Base-by-base conservation (phyloP, 169 alveolate species). In the Eimeria praecox region DNA sequence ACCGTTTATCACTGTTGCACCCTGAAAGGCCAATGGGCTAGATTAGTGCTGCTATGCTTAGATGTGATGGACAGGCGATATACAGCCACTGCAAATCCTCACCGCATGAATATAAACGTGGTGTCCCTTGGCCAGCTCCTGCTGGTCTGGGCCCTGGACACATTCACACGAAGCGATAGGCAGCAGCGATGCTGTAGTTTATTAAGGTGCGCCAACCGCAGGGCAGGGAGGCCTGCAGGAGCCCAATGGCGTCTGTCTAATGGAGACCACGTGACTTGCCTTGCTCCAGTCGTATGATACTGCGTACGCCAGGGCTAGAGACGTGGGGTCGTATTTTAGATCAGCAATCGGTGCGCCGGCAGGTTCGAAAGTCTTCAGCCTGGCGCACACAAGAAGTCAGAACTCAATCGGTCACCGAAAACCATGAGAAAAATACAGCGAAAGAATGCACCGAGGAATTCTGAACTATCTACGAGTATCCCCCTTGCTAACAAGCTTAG, bases 221-320 rank as follows among this genome's bases (percentile, higher is more conserved):
- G 77, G 77, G 8, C 77, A 66, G 40, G 44, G 0, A 30, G 35
- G 33, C 49, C 83, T 73, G 83, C 42, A 73, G 52, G 89, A 42
- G 27, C 40, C 38, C 6, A 35, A 14, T 30, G 85, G 49, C 38
- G 40, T 77, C 62, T 77, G 59, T 46, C 69, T 44, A 44, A 24
- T 44, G 27, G 69, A 14, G 87, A 77, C 6, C 44, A 42, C n/a
- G 73, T 33, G 56, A 10, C 90, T 35, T 73, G 66, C 96, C 96
- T 95, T 95, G 66, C 69, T 56, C 96, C 96, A 95, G 56, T 95
- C 96, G 92, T 95, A 95, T 22, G 95, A 87, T 22, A 89, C 95
- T 14, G 96, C 96, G 59, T 95, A 95, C 27, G 96, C 96, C 62
- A 95, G 71, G 14, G 92, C 86, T 40, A 85, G 86, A 69, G 85